A percentile compares a stretch with the other conserved stretches of the same genome.
Conservation (phyloP, 331 rosid species). For the Rosa hybrid region DNA sequence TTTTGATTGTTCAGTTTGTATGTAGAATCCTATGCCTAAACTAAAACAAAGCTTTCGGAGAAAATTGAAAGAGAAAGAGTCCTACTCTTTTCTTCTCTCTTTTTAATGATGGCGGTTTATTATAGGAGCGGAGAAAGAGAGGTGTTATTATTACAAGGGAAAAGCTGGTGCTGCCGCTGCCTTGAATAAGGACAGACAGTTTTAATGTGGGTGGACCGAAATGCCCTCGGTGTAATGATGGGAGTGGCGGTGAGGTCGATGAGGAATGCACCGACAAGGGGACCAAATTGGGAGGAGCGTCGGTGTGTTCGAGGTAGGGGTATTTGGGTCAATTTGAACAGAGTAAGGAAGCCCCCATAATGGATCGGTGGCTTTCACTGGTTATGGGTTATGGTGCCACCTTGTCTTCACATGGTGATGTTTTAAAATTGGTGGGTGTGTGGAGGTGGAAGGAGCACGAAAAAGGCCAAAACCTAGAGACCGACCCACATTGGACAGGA, state of each 20-base stretch:
- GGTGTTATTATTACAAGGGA: not conserved
- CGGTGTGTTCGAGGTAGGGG: slow-evolving; percentile 16
- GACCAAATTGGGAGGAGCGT: not conserved
- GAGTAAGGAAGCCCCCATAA: not conserved
- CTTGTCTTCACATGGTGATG: slow-evolving; percentile 29
- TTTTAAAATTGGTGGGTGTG: not conserved
- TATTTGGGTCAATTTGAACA: slow-evolving; percentile 9
- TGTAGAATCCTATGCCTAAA: not conserved
- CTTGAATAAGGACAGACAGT: not conserved
- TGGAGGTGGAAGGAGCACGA: not conserved
- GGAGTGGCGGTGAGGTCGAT: not conserved
- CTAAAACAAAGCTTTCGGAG: not conserved
- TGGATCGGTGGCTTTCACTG: slow-evolving; percentile 1
- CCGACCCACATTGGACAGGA: not conserved
- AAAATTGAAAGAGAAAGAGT: not conserved
- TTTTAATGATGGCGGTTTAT: not conserved
- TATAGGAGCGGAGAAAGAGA: not conserved
- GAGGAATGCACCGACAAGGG: slow-evolving; percentile 19
- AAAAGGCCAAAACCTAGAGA: not conserved
- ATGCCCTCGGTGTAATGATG: not conserved
- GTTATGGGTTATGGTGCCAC: not conserved
- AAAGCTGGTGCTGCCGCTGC: not conserved
- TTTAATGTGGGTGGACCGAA: not conserved
- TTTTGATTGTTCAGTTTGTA: not conserved
- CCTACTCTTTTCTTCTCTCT: not conserved